Evolutionary conservation across 371 early-diverging fungal species (phyloP), one percentile per base, ranked within the genome.

Genomic region (Parasitella parasitica): DNA sequence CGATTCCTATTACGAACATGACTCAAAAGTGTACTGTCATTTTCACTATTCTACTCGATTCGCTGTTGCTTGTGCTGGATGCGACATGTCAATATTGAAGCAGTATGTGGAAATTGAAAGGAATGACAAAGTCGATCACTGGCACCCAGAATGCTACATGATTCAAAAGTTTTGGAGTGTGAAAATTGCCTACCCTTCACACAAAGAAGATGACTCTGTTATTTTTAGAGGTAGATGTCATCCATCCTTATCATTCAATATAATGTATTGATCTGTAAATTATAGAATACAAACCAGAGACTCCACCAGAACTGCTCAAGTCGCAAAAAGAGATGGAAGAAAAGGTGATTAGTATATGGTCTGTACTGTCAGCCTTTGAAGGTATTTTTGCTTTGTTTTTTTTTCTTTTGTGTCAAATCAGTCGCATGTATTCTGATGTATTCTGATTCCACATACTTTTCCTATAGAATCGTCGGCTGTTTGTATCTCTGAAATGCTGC

Each of bases 81-180:
- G 98, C 71, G 83, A 90, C 57, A 92, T 91, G 64, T 91, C 94
- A 20, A 95, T 97, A 36, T 78, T 97, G 60, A 92, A 94, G 73
- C 92, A 93, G 57, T 97, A 94, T 76, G 89, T 97, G 30, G 96
- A 97, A 69, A 92, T 94, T 60, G 89, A 85, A 65, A 81, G 83
- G 50, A 90, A 90, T 66, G 84, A 88, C 62, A 69, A 79, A 53
- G 86, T 91, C 22, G 89, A 89, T 53, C 91, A 93, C 60, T 97
- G 98, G 98, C 98, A 97, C 76, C 96, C 96, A 12, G 95, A 96
- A 71, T 97, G 98, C 73, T 97, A 97, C 72, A 97, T 96, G 97
- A 94, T 97, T 52, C 91, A 93, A 82, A 96, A 94, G 89, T 86
- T 89, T 64, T 91, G 90, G 91, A 89, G 88, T 67, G 90, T 91